These are phyloP conservation scores for Phytophthora capsici DNA, from an alignment of 352 stramenopile genomes.

Conservation along the genomic window DNA sequence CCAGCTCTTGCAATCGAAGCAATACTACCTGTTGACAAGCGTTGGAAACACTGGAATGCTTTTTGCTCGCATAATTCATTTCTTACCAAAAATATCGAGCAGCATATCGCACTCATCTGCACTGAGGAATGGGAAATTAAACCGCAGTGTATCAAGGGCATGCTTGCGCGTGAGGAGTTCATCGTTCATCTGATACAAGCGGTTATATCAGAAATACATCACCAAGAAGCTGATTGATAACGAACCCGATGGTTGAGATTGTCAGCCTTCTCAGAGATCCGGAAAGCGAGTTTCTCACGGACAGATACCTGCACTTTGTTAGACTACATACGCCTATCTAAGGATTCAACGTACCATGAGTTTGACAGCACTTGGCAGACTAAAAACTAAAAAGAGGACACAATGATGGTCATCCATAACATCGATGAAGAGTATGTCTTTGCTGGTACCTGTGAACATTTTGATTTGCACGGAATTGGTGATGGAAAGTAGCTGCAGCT, in stretches of 20 bases:
- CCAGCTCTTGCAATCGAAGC: conserved; percentile 52
- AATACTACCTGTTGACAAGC: conserved; percentile 49
- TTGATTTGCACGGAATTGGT: conserved; percentile 45
- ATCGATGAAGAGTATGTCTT: background rate
- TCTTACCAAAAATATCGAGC: conserved; percentile 75
- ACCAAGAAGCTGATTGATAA: background rate
- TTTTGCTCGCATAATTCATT: background rate
- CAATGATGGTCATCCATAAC: conserved; percentile 8
- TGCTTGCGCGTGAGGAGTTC: conserved; percentile 57
- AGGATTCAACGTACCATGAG: conserved; percentile 49
- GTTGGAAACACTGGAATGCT: background rate
- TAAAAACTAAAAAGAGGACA: conserved; percentile 34
- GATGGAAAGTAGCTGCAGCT: conserved; percentile 59
- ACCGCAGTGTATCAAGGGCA: conserved; percentile 46
- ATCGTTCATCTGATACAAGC: conserved; percentile 45
- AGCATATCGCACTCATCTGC: conserved; percentile 79
- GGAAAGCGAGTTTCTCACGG: conserved; percentile 59
- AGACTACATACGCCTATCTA: background rate
- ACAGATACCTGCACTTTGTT: conserved; percentile 46
- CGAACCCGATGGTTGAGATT: conserved; percentile 51
- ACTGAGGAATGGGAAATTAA: conserved; percentile 69
- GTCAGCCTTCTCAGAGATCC: conserved; percentile 53
- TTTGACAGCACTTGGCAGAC: conserved; percentile 39
- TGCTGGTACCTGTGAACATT: conserved; percentile 44
- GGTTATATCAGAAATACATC: background rate